Conservation (phyloP, 2,329 filamentous ascomycete genomes). For the Microcyclospora tardicrescens region DNA sequence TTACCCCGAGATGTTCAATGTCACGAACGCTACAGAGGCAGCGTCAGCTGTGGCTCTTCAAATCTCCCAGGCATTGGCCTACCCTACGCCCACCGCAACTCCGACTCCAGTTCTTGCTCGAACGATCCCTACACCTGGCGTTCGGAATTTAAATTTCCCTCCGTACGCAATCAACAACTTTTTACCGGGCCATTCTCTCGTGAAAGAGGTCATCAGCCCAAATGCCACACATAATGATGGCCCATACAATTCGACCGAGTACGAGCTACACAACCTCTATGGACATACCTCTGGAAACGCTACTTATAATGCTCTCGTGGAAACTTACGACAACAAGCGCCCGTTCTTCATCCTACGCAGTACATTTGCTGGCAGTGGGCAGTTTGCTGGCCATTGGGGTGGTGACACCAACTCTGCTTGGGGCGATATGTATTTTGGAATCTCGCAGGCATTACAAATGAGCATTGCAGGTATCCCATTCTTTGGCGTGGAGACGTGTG, state of each 20-base stretch:
- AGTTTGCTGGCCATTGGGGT: constrained; percentile 46
- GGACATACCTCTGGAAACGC: constrained; percentile 60
- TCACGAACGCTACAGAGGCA: constrained; percentile 15
- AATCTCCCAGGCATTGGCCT: constrained; percentile 44
- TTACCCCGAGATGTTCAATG: constrained; percentile 10
- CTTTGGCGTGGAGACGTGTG: constrained; percentile 14
- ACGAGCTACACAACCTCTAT: constrained; percentile 68
- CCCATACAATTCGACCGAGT: constrained; percentile 52
- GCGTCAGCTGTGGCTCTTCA: constrained; percentile 9
- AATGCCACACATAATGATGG: constrained; percentile 14
- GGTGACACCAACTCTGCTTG: constrained; percentile 40
- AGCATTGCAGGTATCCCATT: constrained; percentile 22
- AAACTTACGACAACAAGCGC: constrained; percentile 48
- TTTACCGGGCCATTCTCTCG: too few species aligned
- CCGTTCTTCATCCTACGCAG: constrained; percentile 64
- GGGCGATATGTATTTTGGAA: constrained; percentile 28
- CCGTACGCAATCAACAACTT: constrained; percentile 10
- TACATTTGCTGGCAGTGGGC: constrained; percentile 60
- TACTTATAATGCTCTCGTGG: constrained; percentile 53
- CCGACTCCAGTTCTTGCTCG: constrained; percentile 7
- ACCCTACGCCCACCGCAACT: constrained; percentile 6
- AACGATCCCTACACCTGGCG: constrained; percentile 10
- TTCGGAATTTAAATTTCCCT: constrained; percentile 13
- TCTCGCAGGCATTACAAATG: constrained; percentile 17
- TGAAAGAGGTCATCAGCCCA: background rate